phyloP scores from a whole-genome alignment of 2,329 filamentous ascomycete genomes.

The Aureobasidium lini region DNA sequence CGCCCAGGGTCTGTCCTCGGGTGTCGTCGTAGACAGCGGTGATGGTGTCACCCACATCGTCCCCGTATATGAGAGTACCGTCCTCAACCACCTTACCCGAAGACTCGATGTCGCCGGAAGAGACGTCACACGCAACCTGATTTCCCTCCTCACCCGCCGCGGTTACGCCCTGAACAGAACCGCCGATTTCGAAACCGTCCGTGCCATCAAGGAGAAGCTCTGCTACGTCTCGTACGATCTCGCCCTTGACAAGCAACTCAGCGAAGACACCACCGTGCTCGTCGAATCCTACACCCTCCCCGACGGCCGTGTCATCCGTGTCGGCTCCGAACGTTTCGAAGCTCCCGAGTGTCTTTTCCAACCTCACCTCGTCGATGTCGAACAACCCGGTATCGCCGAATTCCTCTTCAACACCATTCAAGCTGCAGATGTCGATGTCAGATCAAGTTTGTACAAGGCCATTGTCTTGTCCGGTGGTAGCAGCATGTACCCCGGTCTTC shows the following conservation, averaged over 20 bases:
- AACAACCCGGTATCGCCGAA: constrained; percentile 93
- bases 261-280: constrained; percentile 92
- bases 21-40: constrained; percentile 97
- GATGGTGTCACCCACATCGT: constrained; percentile 99
- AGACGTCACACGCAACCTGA: constrained; percentile 97
- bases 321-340: constrained; percentile 95
- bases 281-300: constrained; percentile 97
- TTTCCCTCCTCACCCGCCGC: constrained; percentile 83
- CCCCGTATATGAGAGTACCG: constrained; percentile 95
- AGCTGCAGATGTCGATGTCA: constrained; percentile 87
- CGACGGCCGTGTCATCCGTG: constrained; percentile 89
- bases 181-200: constrained; percentile 96
- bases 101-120: constrained; percentile 91
- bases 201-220: constrained; percentile 99
- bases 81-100: constrained; percentile 92
- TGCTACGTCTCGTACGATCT: constrained; percentile 99
- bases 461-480: constrained; percentile 93
- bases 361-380: constrained; percentile 93
- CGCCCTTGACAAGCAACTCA: constrained; percentile 88
- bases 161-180: constrained; percentile 97
- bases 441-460: constrained; percentile 89
- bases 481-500: constrained; percentile 97
- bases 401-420: constrained; percentile 99
- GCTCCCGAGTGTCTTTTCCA: constrained; percentile 98
- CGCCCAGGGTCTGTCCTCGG: constrained; percentile 74